Evolutionary conservation across 106 monocot genomes (phyloP).

Genomic region (Acorus gramineus): DNA sequence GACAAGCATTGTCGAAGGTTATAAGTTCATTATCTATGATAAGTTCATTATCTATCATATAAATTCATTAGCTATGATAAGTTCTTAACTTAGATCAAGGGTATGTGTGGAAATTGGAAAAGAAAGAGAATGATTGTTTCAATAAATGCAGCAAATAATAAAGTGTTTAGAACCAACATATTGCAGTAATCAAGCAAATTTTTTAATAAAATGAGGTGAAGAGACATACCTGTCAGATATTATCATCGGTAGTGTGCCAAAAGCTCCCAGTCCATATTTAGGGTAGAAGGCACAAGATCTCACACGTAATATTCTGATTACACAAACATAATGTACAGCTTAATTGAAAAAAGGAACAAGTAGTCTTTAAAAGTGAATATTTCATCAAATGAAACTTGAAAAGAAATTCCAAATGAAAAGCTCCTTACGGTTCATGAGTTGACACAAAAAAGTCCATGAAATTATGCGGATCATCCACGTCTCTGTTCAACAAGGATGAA

Average conservation of each 20-base stretch:
- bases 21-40: too few species aligned
- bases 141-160: too few species aligned
- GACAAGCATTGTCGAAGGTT: too few species aligned
- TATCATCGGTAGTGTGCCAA: conserved; percentile 60
- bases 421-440: conserved; percentile 60
- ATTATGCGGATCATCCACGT: conserved; percentile 91
- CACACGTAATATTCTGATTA: conserved; percentile 45
- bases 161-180: neutral
- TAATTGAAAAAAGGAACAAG: neutral
- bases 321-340: conserved; percentile 1
- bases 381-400: conserved; percentile 1
- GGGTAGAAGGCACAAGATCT: conserved; percentile 81
- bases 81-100: too few species aligned
- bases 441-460: conserved; percentile 85
- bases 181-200: neutral
- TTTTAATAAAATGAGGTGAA: neutral
- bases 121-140: too few species aligned
- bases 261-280: conserved; percentile 60
- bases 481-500: conserved; percentile 27
- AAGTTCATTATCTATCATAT: too few species aligned
- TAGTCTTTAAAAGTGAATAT: conserved; percentile 1
- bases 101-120: too few species aligned
- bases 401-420: conserved; percentile 1
- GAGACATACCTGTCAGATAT: conserved; percentile 37
- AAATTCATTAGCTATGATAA: too few species aligned